These are phyloP conservation scores for Boletus subparvulus DNA, from an alignment of 768 basidiomycete genomes.

Conservation along the genomic window DNA sequence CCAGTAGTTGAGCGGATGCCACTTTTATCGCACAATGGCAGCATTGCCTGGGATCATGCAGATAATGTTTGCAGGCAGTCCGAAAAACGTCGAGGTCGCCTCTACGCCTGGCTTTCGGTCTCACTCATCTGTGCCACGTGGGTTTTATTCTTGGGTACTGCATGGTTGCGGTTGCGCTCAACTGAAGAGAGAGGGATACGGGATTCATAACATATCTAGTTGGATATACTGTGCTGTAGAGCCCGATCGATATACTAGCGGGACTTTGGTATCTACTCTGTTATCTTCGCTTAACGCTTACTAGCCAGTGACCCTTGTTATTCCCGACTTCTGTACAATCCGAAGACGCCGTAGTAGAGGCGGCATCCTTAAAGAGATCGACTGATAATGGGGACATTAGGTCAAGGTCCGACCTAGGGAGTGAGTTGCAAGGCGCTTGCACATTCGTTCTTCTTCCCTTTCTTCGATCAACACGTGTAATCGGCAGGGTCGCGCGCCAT, in stretches of 20 bases:
- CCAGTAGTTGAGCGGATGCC: slow-evolving; percentile 11
- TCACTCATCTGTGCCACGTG: slow-evolving; percentile 52
- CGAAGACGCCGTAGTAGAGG: slow-evolving; percentile 31
- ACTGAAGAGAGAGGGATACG: slow-evolving; percentile 32
- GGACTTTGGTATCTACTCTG: not conserved
- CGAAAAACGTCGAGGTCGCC: slow-evolving; percentile 48
- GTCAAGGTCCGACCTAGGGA: slow-evolving; percentile 7
- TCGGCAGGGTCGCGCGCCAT: slow-evolving; percentile 32
- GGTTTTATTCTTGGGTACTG: slow-evolving; percentile 63
- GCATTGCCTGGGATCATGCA: slow-evolving; percentile 7
- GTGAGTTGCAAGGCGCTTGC: slow-evolving; percentile 4
- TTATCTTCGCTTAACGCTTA: slow-evolving; percentile 26
- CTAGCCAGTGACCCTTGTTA: slow-evolving; percentile 34
- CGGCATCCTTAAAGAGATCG: slow-evolving; percentile 25
- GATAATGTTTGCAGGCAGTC: slow-evolving; percentile 23
- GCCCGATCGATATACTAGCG: not conserved
- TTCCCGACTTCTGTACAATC: slow-evolving; percentile 33
- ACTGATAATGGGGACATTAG: slow-evolving; percentile 18
- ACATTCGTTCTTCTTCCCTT: slow-evolving; percentile 12
- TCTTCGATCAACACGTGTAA: slow-evolving; percentile 3
- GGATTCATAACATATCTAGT: not conserved
- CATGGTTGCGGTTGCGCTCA: slow-evolving; percentile 54
- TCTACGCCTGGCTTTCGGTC: slow-evolving; percentile 46
- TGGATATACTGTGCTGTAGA: not conserved
- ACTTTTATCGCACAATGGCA: slow-evolving; percentile 6